Evolutionary conservation across 352 stramenopile genomes (phyloP).

Genomic region (Phytophthora megakarya): DNA sequence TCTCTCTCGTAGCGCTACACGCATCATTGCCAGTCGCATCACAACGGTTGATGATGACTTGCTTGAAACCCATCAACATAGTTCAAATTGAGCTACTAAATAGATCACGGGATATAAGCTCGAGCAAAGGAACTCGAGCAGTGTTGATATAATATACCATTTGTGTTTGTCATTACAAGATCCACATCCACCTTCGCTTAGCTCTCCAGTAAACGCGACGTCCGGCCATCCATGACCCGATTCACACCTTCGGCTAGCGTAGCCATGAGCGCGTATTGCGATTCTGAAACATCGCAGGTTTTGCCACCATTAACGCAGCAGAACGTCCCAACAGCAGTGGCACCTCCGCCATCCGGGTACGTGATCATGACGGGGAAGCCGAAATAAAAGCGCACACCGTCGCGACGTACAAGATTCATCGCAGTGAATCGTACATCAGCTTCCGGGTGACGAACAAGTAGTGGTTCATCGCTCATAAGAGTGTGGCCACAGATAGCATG

Average conservation of each 20-base stretch:
- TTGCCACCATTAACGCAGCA: constrained; percentile 53
- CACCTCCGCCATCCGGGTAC: constrained; percentile 26
- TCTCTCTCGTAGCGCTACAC: constrained; percentile 43
- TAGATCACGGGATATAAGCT: background rate
- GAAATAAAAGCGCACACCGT: constrained; percentile 62
- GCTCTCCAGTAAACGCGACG: constrained; percentile 24
- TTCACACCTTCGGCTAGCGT: constrained; percentile 48
- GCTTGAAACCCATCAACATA: background rate
- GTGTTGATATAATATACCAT: constrained; percentile 23
- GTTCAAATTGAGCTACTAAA: too few species aligned
- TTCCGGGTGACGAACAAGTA: constrained; percentile 59
- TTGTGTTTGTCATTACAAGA: constrained; percentile 18
- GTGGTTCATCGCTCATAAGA: constrained; percentile 53
- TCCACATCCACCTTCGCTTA: constrained; percentile 13
- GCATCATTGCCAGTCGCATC: constrained; percentile 40
- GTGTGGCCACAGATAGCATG: constrained; percentile 64
- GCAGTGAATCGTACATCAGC: constrained; percentile 65
- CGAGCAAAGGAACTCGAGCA: constrained; percentile 7
- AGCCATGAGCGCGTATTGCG: constrained; percentile 58
- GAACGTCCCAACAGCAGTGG: constrained; percentile 51
- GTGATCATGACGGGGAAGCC: constrained; percentile 57
- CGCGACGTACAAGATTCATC: constrained; percentile 37
- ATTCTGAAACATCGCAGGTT: constrained; percentile 51
- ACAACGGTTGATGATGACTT: constrained; percentile 14
- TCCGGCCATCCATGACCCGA: constrained; percentile 45